Evolutionary conservation across 2,329 filamentous ascomycete species (phyloP), one percentile per base, ranked within the genome.

Genomic region (Colletotrichum musae): DNA sequence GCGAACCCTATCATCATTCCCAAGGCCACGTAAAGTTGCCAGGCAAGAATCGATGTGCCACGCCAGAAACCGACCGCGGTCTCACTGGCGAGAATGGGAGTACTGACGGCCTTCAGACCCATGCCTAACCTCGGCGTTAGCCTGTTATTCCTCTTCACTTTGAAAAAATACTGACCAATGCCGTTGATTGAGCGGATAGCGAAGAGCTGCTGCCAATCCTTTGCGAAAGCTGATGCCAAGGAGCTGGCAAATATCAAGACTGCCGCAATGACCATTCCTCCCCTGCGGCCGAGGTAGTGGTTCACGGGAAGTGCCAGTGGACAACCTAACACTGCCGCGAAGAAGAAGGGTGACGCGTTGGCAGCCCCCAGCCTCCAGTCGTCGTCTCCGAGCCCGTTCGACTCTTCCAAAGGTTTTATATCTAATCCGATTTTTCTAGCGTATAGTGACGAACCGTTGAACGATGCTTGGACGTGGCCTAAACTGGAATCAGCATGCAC

Each of bases 81-180:
- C 72, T 86, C 84, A 7, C 81, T 82, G 2, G 83, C 83, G 2
- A 86, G 76, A 16, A 85, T 84, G 0, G 84, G 81, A 0, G 83
- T 83, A 45, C 82, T 85, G 43, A 85, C 83, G 0, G 84, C 84
- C 69, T 85, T 85, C 28, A 86, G 78, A 0, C 84, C 84, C 84
- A 86, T 86, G 1, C 81, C 83, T 79, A 53, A 2, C 2, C n/a
- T 3, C 6, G 1, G 12, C 21, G 32, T 64, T 2, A 57, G 18
- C 16, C 32, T 15, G 3, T 4, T 6, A n/a, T 26, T 28, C 10
- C 28, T 32, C 7, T 54, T 6, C 18, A 18, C 18, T 18, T 18
- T 18, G 18, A 18, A 18, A 18, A 18, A 18, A 18, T 18, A 18
- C 18, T 64, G 47, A 82, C 81, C 80, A 18, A 83, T 70, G 5